Base-by-base conservation (phyloP, 257 asterid genomes). In the Avicennia marina region DNA sequence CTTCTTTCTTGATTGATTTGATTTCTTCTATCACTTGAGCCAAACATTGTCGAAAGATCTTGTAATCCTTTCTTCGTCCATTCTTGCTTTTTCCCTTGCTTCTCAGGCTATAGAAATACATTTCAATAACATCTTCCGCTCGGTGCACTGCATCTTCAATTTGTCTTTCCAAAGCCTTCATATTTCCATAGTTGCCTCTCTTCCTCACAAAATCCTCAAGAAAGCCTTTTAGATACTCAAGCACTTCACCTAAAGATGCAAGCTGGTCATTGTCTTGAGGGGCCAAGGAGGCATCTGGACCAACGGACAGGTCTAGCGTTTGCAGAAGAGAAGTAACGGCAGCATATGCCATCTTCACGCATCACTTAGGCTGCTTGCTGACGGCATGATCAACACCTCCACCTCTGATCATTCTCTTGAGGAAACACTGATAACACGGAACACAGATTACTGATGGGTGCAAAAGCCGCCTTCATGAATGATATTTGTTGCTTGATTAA, bases 281-380 rank as follows among this genome's bases (percentile, higher is more conserved):
- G 27, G 63, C 56, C 20, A 62, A 55, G 15, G 15, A 24, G 1
- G 41, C 55, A 39, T 21, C 54, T 4, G 45, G 36, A 7, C 17
- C 33, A 20, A 12, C 2, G 36, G 40, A 38, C 1, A 68, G 19
- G 34, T 62, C 69, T 7, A 68, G 47, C 21, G 69, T 61, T 20
- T 44, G 63, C 31, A 68, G 32, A 26, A 58, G 56, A 31, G 74
- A 68, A n/a, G 49, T 29, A 7, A 68, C 32, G 38, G 69, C 64
- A 62, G 69, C 74, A 62, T 68, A 68, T 2, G 74, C 74, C 74
- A 62, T 68, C 36, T 27, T n/a, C 57, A 41, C 15, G 31, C 47
- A n/a, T 59, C 26, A 48, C 46, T 15, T 15, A 10, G 32, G 20
- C 21, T 34, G 57, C 47, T 48, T 16, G 27, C 11, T 33, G 10